phyloP scores from a whole-genome alignment of 108 stramenopile species.

The Discostella pseudostelligera region DNA sequence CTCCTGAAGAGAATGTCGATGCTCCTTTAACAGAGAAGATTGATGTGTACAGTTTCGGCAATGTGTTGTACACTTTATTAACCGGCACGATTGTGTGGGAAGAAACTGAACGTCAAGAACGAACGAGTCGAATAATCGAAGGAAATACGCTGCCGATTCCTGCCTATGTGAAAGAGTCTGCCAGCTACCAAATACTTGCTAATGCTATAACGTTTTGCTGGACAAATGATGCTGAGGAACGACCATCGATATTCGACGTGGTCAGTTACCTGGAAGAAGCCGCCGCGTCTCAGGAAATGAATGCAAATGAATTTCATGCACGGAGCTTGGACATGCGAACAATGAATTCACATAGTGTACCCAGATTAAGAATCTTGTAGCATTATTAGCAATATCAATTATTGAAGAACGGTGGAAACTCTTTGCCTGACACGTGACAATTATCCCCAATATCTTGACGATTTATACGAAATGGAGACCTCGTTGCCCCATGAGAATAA shows the following conservation, averaged over 20 bases:
- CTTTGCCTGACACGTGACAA: conserved; percentile 29
- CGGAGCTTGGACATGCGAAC: no score
- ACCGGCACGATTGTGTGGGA: conserved; percentile 36
- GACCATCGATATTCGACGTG: conserved; percentile 67
- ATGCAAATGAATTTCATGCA: no score
- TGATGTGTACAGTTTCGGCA: conserved; percentile 71
- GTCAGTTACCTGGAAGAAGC: conserved; percentile 50
- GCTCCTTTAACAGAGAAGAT: conserved; percentile 53
- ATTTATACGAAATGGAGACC: conserved; percentile 18
- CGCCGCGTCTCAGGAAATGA: conserved; percentile 5
- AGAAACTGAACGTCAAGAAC: not conserved
- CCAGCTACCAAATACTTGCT: conserved; percentile 31
- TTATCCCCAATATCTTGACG: conserved; percentile 29
- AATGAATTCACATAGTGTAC: no score
- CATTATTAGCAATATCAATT: conserved; percentile 22
- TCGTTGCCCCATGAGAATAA: conserved; percentile 6
- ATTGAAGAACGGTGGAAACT: conserved; percentile 36
- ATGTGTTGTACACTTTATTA: conserved; percentile 63
- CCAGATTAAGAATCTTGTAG: no score
- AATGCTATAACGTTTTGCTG: conserved; percentile 60
- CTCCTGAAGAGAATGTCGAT: conserved; percentile 63
- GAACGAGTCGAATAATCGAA: conserved; percentile 8
- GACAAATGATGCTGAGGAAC: conserved; percentile 48
- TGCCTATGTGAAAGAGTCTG: conserved; percentile 9
- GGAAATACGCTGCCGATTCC: conserved; percentile 20